phyloP scores from a whole-genome alignment of 441 rosid genomes.

The Raphanus hybrid region DNA sequence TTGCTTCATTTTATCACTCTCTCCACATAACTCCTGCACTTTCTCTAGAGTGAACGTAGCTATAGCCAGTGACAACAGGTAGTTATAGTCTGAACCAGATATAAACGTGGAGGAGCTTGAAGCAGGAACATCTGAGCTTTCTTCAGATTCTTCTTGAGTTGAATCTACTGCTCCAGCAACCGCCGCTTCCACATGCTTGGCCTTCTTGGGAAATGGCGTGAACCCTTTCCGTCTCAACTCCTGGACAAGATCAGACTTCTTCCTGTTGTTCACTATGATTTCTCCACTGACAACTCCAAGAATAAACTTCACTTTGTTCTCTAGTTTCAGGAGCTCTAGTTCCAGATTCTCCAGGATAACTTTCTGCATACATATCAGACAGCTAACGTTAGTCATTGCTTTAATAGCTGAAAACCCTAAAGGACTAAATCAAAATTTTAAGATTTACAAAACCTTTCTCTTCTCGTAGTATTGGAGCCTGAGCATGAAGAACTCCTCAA shows the following conservation, averaged over 20 bases:
- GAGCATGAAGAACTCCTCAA: conserved; percentile 71
- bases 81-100: conserved; percentile 74
- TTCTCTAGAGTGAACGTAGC: conserved; percentile 80
- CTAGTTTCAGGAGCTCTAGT: conserved; percentile 64
- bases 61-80: conserved; percentile 73
- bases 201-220: conserved; percentile 78
- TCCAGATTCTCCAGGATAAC: conserved; percentile 61
- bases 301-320: conserved; percentile 85
- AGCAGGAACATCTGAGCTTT: conserved; percentile 31
- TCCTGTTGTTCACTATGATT: conserved; percentile 82
- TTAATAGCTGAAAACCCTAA: background rate
- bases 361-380: conserved; percentile 53
- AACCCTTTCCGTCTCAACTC: conserved; percentile 81
- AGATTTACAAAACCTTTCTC: conserved; percentile 31
- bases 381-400: background rate
- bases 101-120: conserved; percentile 42
- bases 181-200: conserved; percentile 56
- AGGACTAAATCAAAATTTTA: background rate
- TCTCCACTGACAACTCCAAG: conserved; percentile 86
- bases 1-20: conserved; percentile 58
- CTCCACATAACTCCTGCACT: conserved; percentile 65
- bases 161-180: conserved; percentile 59
- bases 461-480: conserved; percentile 47
- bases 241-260: conserved; percentile 71
- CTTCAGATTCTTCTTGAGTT: conserved; percentile 30